Percentiles rank a stretch among this genome's conserved stretches.
Evolutionary conservation across 257 asterid species (phyloP).

Genomic region (Pogostemon cablin): DNA sequence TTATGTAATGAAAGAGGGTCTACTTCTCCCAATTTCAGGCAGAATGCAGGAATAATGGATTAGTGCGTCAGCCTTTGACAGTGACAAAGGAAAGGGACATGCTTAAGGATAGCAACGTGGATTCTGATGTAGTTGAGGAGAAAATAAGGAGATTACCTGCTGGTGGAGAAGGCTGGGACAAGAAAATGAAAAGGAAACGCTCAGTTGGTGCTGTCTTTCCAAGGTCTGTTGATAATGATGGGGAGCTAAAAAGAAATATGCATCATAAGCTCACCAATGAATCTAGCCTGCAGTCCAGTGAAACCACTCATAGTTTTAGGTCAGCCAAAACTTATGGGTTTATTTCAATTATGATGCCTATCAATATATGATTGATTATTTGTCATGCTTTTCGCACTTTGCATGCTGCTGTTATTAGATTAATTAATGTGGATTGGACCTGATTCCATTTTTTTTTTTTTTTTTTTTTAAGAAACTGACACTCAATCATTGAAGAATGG

Average conservation of each 20-base stretch:
- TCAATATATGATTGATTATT: conserved; percentile 13
- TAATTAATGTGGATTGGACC: conserved; percentile 11
- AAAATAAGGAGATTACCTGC: conserved; percentile 83
- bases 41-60: conserved; percentile 67
- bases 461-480: conserved; percentile 1
- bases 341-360: conserved; percentile 26
- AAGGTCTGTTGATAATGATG: conserved; percentile 70
- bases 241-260: conserved; percentile 62
- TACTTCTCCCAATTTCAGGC: conserved; percentile 51
- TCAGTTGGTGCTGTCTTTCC: conserved; percentile 76
- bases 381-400: conserved; percentile 8
- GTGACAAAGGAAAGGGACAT: conserved; percentile 68
- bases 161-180: conserved; percentile 95
- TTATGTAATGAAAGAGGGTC: conserved; percentile 22
- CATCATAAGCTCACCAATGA: conserved; percentile 66
- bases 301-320: conserved; percentile 67
- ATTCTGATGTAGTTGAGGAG: conserved; percentile 66
- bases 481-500: neutral
- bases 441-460: conserved; percentile 21
- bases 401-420: conserved; percentile 1
- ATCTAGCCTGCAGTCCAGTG: conserved; percentile 68
- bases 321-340: conserved; percentile 32
- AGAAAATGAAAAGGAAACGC: conserved; percentile 91
- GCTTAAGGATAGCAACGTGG: conserved; percentile 56
- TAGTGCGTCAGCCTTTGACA: conserved; percentile 57